Evolutionary conservation across 2,329 filamentous ascomycete genomes (phyloP), one percentile per base, ranked within the genome.

Genomic region (Whalleya microplaca): DNA sequence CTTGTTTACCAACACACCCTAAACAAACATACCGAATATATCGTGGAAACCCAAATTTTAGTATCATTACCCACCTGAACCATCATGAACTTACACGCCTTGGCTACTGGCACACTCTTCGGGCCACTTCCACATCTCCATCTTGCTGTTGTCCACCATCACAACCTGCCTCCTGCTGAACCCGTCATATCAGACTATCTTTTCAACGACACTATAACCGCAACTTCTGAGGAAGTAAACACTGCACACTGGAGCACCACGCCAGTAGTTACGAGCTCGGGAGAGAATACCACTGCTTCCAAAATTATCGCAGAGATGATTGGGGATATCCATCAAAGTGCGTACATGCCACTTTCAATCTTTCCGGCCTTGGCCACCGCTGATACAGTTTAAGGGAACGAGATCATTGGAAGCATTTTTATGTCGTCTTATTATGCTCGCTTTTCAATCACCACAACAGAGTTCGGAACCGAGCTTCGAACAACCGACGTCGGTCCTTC

Each of bases 61-160:
- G 32, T 12, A 37, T 37, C 32, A 14, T 12, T 12, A 37, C 10
- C 10, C 10, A 3, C 32, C 3, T 3, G 3, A 16, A 37, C 3
- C 8, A 37, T 14, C 32, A 59, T 55, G 56, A 37, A 53, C 16
- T n/a, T 40, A 2, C 43, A 46, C 23, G 43, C 37, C n/a, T 9
- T 51, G n/a, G 21, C 41, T 1, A 47, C 42, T 19, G 20, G 42
- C 3, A 41, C 43, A 10, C 49, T 59, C 52, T 23, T 53, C 42
- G 49, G 56, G 9, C 40, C 19, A n/a, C 20, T 16, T 3, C 48
- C 21, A 18, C 49, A 41, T 5, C 27, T 53, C n/a, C 21, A 49
- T 41, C 9, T 27, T 14, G 2, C 32, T n/a, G 16, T 46, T 45
- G 41, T 48, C n/a, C 37, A 20, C 18, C 20, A 40, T 14, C 44